Evolutionary conservation across 2,329 filamentous ascomycete genomes (phyloP).

Genomic region (Fusarium beomiforme): DNA sequence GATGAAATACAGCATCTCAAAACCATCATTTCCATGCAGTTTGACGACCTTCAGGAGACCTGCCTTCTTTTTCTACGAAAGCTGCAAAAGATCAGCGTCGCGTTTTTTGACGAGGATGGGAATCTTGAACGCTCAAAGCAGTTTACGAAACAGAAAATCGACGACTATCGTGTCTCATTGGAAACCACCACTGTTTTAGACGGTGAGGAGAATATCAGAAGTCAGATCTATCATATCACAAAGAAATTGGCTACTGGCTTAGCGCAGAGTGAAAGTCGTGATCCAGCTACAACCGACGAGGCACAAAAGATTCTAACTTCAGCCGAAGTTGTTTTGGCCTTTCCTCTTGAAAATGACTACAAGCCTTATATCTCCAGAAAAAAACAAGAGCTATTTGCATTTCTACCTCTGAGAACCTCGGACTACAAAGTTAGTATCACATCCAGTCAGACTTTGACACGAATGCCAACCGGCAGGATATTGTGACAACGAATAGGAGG

Average conservation of each 20-base stretch:
- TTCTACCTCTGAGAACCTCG: constrained; percentile 8
- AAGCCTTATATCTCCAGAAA: neutral
- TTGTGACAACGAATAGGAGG: constrained; percentile 15
- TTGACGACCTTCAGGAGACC: constrained; percentile 5
- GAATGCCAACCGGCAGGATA: constrained; percentile 19
- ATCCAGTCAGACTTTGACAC: constrained; percentile 33
- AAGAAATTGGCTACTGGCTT: neutral
- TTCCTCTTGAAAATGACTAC: constrained; percentile 1
- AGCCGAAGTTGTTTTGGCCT: constrained; percentile 30
- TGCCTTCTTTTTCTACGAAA: constrained; percentile 28
- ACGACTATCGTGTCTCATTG: constrained; percentile 1
- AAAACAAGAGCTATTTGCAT: constrained; percentile 29
- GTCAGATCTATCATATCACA: constrained; percentile 24
- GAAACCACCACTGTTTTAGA: neutral
- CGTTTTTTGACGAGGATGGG: neutral
- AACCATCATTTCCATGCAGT: constrained; percentile 3
- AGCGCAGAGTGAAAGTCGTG: constrained; percentile 16
- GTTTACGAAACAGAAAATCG: constrained; percentile 5
- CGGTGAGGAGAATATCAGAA: neutral
- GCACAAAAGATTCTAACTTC: neutral
- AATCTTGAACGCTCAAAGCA: neutral
- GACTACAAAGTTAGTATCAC: constrained; percentile 26
- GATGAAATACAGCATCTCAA: neutral
- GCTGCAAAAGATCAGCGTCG: constrained; percentile 1
- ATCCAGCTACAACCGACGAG: neutral